Base-by-base conservation (phyloP, 257 asterid genomes). In the Solanum pennellii region DNA sequence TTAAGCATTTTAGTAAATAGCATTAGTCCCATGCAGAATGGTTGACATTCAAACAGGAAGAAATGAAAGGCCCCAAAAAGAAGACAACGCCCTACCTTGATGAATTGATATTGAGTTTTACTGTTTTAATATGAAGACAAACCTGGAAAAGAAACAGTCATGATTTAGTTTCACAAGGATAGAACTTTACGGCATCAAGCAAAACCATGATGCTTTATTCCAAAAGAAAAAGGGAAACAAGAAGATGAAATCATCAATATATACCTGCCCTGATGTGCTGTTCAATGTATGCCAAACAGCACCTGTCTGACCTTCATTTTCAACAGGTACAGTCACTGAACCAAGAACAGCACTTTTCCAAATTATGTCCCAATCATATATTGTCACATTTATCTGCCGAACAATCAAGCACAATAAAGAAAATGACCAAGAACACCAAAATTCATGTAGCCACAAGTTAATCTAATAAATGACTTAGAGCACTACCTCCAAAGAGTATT, bases 291-390 rank as follows among this genome's bases (percentile, higher is more conserved):
- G 91, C 99, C 99, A 97, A 27, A 90, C 89, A 37, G 98, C 97
- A 86, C 98, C 97, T 87, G 96, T 94, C 88, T 93, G 96, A 80
- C 96, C 96, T 91, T 95, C 95, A 37, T 88, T 93, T 89, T 91
- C 97, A 87, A 96, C 93, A 74, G 94, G 91, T 88, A 94, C 88
- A 87, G 91, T 90, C 92, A 91, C 94, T 12, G 98, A 94, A 84
- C 99, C 98, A 93, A 95, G 98, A 91, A 93, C 93, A 86, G 95
- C 88, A 90, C 98, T 94, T 94, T 95, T 94, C 95, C 98, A 95
- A 88, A 94, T 89, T 89, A 92, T 92, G 92, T 95, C 98, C 99
- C 98, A 96, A 90, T 94, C 98, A 91, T 94, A 93, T 76, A 96
- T 92, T 65, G 98, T 94, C 88, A 95, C 95, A 87, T 88, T 92